These are phyloP conservation scores for Ambrosia trifida DNA, from an alignment of 129 eudicot genomes.

Conservation along the genomic window DNA sequence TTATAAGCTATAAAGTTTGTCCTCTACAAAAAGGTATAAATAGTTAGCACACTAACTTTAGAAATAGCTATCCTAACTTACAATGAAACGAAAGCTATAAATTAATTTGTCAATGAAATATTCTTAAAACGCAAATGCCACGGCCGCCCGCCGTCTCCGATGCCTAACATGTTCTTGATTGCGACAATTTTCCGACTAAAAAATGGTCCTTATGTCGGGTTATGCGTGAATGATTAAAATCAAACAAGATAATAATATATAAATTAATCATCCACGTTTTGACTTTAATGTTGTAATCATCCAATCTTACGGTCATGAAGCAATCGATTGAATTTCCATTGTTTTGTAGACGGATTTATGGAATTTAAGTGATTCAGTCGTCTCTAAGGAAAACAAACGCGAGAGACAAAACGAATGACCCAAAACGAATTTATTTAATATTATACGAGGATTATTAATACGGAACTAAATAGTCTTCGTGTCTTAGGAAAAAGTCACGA, in stretches of 20 bases:
- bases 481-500: no score
- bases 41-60: no score
- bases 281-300: constrained; percentile 25
- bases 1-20: no score
- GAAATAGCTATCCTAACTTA: neutral
- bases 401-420: no score
- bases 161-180: constrained; percentile 36
- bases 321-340: constrained; percentile 12
- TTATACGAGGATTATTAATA: no score
- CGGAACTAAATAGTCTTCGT: no score
- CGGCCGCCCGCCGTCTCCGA: constrained; percentile 37
- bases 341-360: neutral
- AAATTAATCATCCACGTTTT: constrained; percentile 23
- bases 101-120: constrained; percentile 3
- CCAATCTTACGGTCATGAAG: constrained; percentile 16
- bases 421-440: no score
- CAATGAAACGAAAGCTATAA: neutral
- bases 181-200: constrained; percentile 22
- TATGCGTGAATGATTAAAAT: constrained; percentile 37
- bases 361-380: neutral
- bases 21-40: no score
- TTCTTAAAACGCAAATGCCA: constrained; percentile 29
- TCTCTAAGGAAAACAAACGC: no score
- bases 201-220: constrained; percentile 32
- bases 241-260: neutral